phyloP scores from a whole-genome alignment of 2,329 filamentous ascomycete genomes.

The Claviceps maximensis region DNA sequence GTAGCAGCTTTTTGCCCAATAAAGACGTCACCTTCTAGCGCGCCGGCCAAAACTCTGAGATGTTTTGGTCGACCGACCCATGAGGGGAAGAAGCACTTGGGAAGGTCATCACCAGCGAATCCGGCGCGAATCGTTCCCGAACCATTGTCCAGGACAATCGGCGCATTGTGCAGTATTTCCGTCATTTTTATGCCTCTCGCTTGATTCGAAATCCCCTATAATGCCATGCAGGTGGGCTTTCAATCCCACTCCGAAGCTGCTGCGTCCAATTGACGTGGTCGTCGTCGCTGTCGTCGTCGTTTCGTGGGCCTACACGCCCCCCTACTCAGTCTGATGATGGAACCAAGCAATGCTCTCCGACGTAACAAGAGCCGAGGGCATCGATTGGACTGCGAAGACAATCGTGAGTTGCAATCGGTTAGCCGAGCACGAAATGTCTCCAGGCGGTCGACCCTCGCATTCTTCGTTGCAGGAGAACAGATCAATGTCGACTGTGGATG shows the following conservation, averaged over 20 bases:
- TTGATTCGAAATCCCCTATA: background rate
- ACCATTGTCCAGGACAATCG: conserved; percentile 97
- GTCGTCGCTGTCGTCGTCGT: background rate
- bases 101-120: conserved; percentile 89
- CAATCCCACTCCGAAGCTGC: background rate
- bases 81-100: conserved; percentile 94
- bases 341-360: background rate
- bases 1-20: conserved; percentile 82
- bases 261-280: background rate
- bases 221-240: background rate
- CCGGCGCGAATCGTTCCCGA: conserved; percentile 95
- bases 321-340: background rate
- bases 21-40: conserved; percentile 91
- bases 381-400: background rate
- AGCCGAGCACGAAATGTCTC: background rate
- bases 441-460: background rate
- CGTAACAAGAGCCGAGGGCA: background rate
- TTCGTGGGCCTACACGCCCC: background rate
- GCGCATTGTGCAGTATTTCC: conserved; percentile 77
- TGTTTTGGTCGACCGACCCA: conserved; percentile 96
- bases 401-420: background rate
- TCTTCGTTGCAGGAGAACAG: background rate
- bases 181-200: conserved; percentile 27
- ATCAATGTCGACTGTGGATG: background rate
- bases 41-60: conserved; percentile 85